Conservation (phyloP, 768 basidiomycete genomes). For the Russula compacta region DNA sequence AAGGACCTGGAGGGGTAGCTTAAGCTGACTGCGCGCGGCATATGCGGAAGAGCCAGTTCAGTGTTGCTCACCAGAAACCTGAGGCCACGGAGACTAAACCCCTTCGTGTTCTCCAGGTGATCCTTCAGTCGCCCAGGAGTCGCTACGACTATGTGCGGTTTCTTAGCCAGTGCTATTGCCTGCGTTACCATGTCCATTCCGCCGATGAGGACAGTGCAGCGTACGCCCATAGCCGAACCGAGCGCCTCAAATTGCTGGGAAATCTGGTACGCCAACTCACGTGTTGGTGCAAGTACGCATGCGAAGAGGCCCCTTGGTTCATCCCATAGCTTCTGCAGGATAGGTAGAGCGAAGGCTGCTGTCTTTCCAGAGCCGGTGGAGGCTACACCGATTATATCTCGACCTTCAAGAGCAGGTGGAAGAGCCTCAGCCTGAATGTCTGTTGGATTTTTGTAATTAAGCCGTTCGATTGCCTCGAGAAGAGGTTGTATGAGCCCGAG, state of each 20-base stretch:
- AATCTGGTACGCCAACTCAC: slow-evolving; percentile 97
- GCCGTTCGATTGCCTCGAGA: slow-evolving; percentile 70
- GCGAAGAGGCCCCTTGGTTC: slow-evolving; percentile 91
- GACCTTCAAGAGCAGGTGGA: slow-evolving; percentile 81
- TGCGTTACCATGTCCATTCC: slow-evolving; percentile 90
- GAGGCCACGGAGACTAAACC: slow-evolving; percentile 77
- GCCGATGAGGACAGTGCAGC: slow-evolving; percentile 88
- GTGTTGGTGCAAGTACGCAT: slow-evolving; percentile 91
- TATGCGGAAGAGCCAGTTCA: not conserved
- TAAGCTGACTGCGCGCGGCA: not conserved
- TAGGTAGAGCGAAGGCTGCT: slow-evolving; percentile 92
- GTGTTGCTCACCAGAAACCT: slow-evolving; percentile 70
- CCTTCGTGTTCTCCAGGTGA: slow-evolving; percentile 95
- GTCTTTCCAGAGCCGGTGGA: slow-evolving; percentile 98
- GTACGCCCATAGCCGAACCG: slow-evolving; percentile 87
- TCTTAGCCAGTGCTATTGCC: slow-evolving; percentile 84
- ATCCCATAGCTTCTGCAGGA: slow-evolving; percentile 93
- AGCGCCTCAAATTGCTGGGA: slow-evolving; percentile 92
- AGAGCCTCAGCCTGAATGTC: slow-evolving; percentile 82
- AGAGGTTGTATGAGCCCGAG: slow-evolving; percentile 88
- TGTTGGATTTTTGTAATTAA: slow-evolving; percentile 80
- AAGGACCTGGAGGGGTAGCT: slow-evolving; percentile 53
- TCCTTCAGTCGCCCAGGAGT: slow-evolving; percentile 91
- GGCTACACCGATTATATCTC: slow-evolving; percentile 97
- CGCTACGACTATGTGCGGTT: slow-evolving; percentile 90